Percentiles rank a stretch among this genome's conserved stretches.
Conservation (phyloP, 169 alveolate genomes). For the Plasmodium coatneyi region DNA sequence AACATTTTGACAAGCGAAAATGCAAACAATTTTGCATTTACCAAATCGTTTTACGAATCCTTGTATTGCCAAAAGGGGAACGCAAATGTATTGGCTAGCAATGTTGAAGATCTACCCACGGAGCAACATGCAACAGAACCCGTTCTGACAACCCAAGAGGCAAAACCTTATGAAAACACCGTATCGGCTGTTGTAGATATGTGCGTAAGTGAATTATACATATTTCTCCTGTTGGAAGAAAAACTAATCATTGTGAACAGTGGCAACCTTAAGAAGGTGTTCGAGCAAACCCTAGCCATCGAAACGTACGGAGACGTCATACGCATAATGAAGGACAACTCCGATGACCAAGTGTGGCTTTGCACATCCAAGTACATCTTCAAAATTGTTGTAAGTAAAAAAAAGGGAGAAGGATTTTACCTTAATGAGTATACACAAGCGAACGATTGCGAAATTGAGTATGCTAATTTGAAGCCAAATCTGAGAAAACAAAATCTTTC, state of each 20-base stretch:
- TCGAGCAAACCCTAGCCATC: conserved; percentile 42
- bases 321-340: conserved; percentile 59
- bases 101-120: not conserved
- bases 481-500: conserved; percentile 28
- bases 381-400: conserved; percentile 47
- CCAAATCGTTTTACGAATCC: conserved; percentile 49
- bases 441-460: not conserved
- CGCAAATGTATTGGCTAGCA: not conserved
- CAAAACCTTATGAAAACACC: conserved; percentile 6
- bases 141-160: not conserved
- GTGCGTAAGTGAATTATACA: conserved; percentile 58
- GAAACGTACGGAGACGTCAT: conserved; percentile 73
- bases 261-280: conserved; percentile 49
- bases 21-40: conserved; percentile 35
- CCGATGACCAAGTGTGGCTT: conserved; percentile 68
- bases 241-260: conserved; percentile 55
- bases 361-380: conserved; percentile 73
- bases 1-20: conserved; percentile 61
- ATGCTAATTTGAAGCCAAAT: not conserved
- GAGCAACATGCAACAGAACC: not conserved
- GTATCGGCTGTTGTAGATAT: conserved; percentile 43
- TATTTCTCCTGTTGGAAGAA: conserved; percentile 66
- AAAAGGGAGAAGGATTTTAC: conserved; percentile 7
- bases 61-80: not conserved
- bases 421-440: not conserved